Base-by-base conservation (phyloP, 139 green algal species). In the Chlamydomonas eustigma region DNA sequence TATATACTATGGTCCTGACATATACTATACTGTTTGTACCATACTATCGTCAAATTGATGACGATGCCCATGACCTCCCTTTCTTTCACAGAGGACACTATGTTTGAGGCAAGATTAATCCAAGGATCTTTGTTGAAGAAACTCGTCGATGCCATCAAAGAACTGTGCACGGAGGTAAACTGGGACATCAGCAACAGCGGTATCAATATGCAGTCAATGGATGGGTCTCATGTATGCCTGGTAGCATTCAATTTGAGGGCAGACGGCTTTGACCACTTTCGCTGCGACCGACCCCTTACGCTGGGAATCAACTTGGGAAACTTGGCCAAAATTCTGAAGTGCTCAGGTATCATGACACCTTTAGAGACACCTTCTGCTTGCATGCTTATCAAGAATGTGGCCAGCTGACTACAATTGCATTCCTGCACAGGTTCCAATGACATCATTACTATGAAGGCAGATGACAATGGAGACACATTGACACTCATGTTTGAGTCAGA, bases 311-410 rank as follows among this genome's bases (percentile, higher is more conserved):
- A 97, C 81, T 79, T 99, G 28, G 76, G 51, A 35, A 98, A 98
- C 84, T 86, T 98, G 84, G 64, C 87, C 25, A 99, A 98, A 89
- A 97, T 99, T 80, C 87, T 99, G 32, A 98, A 98, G 83, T 99
- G 95, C 75, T 93, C 95, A 18, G 81, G 81, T 86, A 37, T 64
- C 8, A 25, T 8, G 4, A 52, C 12, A 28, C 18, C 44, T 28
- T 28, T 12, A 12, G 44, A 18, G 44, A 18, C 6, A 8, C 5
- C 8, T 22, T 69, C 24, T 69, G 22, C 24, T 37, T 69, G 58
- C 8, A 37, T 69, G 22, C 31, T 22, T 44, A 73, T 39, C 24
- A 5, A 6, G n/a, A 44, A 73, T 5, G 6, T 39, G 8, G 66
- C 32, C 28, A 22, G 66, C 8, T 12, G 28, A 6, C 28, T 73